Percentiles rank a stretch among this genome's conserved stretches.
These are phyloP conservation scores for Tulasnella sp. DNA, from an alignment of 768 basidiomycete species.

Conservation along the genomic window DNA sequence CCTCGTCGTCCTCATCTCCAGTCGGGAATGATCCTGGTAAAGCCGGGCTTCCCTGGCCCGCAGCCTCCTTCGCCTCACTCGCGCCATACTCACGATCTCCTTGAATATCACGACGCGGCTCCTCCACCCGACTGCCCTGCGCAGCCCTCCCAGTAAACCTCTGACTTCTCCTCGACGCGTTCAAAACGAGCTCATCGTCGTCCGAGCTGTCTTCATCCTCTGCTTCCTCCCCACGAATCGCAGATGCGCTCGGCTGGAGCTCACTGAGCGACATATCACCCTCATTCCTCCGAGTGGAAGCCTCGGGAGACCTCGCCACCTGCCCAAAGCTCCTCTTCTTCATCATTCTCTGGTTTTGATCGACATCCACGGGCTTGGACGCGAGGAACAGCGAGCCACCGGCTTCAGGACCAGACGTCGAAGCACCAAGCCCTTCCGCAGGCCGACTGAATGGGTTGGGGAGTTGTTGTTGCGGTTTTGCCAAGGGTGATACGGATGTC, in stretches of 20 bases:
- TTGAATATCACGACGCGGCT: not conserved
- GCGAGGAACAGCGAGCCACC: not conserved
- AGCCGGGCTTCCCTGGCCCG: not conserved
- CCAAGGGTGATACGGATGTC: not conserved
- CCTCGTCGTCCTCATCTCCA: not conserved
- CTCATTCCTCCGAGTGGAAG: not conserved
- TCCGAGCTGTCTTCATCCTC: not conserved
- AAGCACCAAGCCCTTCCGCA: not conserved
- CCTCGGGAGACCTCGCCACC: conserved; percentile 1
- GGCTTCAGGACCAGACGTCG: not conserved
- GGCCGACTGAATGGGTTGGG: not conserved
- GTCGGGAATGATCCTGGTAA: conserved; percentile 8
- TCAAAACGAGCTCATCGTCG: conserved; percentile 13
- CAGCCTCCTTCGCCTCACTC: not conserved
- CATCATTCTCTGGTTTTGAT: not conserved
- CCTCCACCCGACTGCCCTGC: not conserved
- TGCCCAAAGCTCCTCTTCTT: conserved; percentile 13
- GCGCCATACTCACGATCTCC: not conserved
- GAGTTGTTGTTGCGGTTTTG: not conserved
- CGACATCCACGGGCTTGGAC: not conserved
- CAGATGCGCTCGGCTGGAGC: not conserved
- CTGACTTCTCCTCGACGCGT: not conserved
- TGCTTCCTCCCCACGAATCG: not conserved
- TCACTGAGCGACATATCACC: conserved; percentile 11
- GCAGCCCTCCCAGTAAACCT: not conserved